These are phyloP conservation scores for Annulohypoxylon truncatum DNA, from an alignment of 2,329 filamentous ascomycete genomes.

Conservation along the genomic window DNA sequence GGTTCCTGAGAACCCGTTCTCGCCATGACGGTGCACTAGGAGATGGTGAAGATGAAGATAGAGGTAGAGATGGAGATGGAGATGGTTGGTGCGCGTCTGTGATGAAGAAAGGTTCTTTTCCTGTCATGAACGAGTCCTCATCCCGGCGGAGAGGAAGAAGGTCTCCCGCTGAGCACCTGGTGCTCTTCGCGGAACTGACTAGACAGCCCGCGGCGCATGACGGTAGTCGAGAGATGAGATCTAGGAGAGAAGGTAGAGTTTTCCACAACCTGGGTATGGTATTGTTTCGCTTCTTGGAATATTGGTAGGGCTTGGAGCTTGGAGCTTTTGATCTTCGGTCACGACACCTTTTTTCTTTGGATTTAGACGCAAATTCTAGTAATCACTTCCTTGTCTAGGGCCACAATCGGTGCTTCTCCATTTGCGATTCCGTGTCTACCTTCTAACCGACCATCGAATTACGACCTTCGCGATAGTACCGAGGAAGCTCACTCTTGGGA, in stretches of 20 bases:
- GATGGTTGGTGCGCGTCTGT: not conserved
- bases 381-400: not conserved
- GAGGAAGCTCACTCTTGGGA: not conserved
- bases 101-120: too few relatives aligned
- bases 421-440: not conserved
- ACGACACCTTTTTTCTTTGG: not conserved
- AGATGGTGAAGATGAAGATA: too few relatives aligned
- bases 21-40: constrained; percentile 24
- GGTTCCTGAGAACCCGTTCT: constrained; percentile 33
- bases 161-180: constrained; percentile 45
- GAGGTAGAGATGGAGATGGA: too few relatives aligned
- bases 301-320: not conserved
- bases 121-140: constrained; percentile 13
- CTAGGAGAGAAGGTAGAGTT: not conserved
- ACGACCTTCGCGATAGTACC: not conserved
- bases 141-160: constrained; percentile 47
- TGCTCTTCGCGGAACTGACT: constrained; percentile 34
- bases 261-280: not conserved
- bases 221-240: constrained; percentile 47
- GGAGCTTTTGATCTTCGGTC: not conserved
- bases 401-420: not conserved
- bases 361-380: not conserved
- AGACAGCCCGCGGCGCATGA: constrained; percentile 47
- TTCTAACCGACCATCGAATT: not conserved
- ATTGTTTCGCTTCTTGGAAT: not conserved